Evolutionary conservation across 345 rosid species (phyloP).

Genomic region (Dipteronia dyeriana): DNA sequence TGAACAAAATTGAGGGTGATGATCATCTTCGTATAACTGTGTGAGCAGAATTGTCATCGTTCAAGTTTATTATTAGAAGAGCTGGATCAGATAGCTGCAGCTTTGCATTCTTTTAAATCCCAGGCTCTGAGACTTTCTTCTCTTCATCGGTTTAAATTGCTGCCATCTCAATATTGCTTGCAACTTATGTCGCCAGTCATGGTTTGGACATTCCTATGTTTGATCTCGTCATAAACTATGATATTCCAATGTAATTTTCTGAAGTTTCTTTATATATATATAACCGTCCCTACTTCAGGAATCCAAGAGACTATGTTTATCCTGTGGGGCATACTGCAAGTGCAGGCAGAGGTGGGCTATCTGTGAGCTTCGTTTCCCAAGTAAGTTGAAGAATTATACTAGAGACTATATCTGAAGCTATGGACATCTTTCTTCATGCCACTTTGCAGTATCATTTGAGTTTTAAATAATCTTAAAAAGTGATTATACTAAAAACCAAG

Average conservation of each 20-base stretch:
- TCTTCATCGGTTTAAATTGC: conserved; percentile 82
- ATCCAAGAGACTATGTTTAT: conserved; percentile 89
- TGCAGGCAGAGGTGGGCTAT: conserved; percentile 94
- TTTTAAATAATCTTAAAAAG: too few relatives aligned
- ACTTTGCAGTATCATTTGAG: too few relatives aligned
- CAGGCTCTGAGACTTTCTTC: conserved; percentile 80
- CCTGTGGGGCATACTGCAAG: conserved; percentile 98
- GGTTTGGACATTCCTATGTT: conserved; percentile 98
- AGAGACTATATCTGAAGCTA: neutral
- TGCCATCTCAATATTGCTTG: conserved; percentile 72
- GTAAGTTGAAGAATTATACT: conserved; percentile 34
- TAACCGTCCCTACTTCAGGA: conserved; percentile 42
- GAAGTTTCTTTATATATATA: neutral
- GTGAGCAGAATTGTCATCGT: conserved; percentile 64
- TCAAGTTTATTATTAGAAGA: conserved; percentile 79
- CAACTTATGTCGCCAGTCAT: conserved; percentile 93
- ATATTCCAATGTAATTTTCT: conserved; percentile 72
- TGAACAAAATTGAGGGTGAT: too few relatives aligned
- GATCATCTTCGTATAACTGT: neutral
- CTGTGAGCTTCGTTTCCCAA: conserved; percentile 80
- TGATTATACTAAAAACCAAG: too few relatives aligned
- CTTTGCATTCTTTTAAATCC: conserved; percentile 75
- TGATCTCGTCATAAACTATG: conserved; percentile 92
- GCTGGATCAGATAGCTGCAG: conserved; percentile 73
- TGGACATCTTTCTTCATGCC: neutral